Percentiles rank a stretch among this genome's conserved stretches.
Conservation (phyloP, 805 yeast genomes). For the Priceomyces fermenticarens region DNA sequence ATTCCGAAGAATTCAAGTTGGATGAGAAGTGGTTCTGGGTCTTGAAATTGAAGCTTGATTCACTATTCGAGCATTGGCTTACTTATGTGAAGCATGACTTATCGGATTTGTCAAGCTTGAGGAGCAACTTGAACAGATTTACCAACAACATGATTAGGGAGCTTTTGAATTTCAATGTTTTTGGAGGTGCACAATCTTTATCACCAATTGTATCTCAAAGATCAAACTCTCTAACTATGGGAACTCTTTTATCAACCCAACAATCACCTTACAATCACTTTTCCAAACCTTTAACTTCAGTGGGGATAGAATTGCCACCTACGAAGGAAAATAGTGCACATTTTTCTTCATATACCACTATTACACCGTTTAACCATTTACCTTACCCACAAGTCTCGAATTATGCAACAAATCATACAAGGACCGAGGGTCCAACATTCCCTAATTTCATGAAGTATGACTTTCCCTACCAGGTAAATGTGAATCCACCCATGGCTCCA, state of each 20-base stretch:
- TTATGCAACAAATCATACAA: background rate
- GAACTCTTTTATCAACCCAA: conserved; percentile 11
- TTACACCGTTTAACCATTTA: conserved; percentile 2
- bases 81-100: conserved; percentile 10
- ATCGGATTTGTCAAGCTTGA: conserved; percentile 4
- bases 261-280: conserved; percentile 1
- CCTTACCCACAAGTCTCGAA: conserved; percentile 2
- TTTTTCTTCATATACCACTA: conserved; percentile 2
- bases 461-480: background rate
- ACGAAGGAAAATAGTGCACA: conserved; percentile 1
- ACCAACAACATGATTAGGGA: conserved; percentile 10
- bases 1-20: conserved; percentile 18
- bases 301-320: background rate
- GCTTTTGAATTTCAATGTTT: background rate
- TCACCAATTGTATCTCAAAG: conserved; percentile 6
- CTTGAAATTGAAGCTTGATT: conserved; percentile 18
- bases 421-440: background rate
- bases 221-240: conserved; percentile 21
- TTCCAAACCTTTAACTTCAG: conserved; percentile 1
- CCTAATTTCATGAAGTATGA: conserved; percentile 1
- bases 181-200: background rate
- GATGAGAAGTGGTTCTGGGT: conserved; percentile 26
- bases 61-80: conserved; percentile 24
- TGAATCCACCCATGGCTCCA: background rate
- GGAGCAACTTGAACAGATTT: conserved; percentile 13